Evolutionary conservation across 23 red algal genomes (phyloP).

Genomic region (Gracilaria vermiculophylla): DNA sequence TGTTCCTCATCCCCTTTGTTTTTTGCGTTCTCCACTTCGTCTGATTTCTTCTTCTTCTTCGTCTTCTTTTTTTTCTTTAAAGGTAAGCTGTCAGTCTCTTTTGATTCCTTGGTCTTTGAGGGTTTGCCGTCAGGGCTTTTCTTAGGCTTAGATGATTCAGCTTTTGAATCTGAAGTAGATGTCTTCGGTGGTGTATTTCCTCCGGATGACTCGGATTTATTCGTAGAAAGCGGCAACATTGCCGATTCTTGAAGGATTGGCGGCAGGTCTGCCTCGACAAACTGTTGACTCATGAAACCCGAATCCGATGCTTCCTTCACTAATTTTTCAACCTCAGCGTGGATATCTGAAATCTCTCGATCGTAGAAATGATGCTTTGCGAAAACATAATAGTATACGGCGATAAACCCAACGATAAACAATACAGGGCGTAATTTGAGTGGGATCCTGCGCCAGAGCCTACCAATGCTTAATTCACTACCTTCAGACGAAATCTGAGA

Average conservation of each 20-base stretch:
- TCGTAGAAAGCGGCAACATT: background rate
- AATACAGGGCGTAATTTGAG: background rate
- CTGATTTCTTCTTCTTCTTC: background rate
- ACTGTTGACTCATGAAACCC: constrained; percentile 18
- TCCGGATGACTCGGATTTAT: background rate
- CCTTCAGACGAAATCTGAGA: background rate
- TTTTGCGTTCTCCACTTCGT: background rate
- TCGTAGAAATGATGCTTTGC: constrained; percentile 63
- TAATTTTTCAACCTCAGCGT: constrained; percentile 44
- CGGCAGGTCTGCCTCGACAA: constrained; percentile 50
- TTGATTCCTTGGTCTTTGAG: background rate
- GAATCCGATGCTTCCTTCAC: constrained; percentile 22
- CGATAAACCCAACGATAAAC: constrained; percentile 30
- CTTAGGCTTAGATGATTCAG: background rate
- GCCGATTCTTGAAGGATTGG: constrained; percentile 28
- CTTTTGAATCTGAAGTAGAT: background rate
- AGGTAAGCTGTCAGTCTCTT: background rate
- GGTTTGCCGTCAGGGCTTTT: background rate
- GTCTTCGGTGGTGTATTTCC: background rate
- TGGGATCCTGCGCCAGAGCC: constrained; percentile 3
- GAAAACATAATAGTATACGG: constrained; percentile 44
- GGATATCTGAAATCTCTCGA: constrained; percentile 36
- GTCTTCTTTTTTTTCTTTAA: constrained; percentile 45
- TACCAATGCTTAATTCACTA: background rate
- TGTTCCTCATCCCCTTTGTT: background rate